Percentiles rank a stretch among this genome's conserved stretches.
Evolutionary conservation across 1,284 basidiomycete species (phyloP).

Genomic region (Fomes fomentarius): DNA sequence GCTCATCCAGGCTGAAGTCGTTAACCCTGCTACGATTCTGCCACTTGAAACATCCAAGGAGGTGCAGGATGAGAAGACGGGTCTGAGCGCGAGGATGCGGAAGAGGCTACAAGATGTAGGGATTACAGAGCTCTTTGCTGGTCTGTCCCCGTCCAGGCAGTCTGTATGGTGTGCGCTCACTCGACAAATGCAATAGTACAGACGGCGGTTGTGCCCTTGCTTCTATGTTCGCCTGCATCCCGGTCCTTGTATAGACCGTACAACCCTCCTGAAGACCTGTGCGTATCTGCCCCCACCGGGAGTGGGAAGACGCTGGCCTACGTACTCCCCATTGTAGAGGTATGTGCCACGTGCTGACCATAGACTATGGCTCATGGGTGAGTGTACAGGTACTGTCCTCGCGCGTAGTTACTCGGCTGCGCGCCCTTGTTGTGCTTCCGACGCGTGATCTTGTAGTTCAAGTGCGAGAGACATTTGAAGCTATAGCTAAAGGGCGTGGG

Average conservation of each 20-base stretch:
- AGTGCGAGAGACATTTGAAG: conserved; percentile 91
- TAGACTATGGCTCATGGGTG: not conserved
- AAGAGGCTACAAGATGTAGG: conserved; percentile 75
- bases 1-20: conserved; percentile 70
- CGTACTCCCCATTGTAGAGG: conserved; percentile 90
- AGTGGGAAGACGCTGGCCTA: conserved; percentile 98
- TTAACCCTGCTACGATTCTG: conserved; percentile 59
- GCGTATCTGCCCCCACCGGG: conserved; percentile 97
- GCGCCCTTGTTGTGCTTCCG: conserved; percentile 93
- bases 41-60: conserved; percentile 47
- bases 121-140: conserved; percentile 84
- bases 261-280: conserved; percentile 78
- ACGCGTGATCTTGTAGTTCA: conserved; percentile 96
- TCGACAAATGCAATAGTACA: conserved; percentile 60
- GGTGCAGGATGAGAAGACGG: conserved; percentile 44
- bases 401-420: conserved; percentile 79
- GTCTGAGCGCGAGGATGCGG: conserved; percentile 64
- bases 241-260: conserved; percentile 73
- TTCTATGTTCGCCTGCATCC: conserved; percentile 51
- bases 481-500: conserved; percentile 82
- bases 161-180: conserved; percentile 10
- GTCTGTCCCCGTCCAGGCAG: conserved; percentile 51
- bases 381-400: conserved; percentile 63
- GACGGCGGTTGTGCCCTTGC: conserved; percentile 78
- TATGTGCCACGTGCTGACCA: conserved; percentile 30